Percentiles rank a stretch among this genome's conserved stretches.
These are phyloP conservation scores for Monilinia fructicola DNA, from an alignment of 2,329 filamentous ascomycete species.

Conservation along the genomic window DNA sequence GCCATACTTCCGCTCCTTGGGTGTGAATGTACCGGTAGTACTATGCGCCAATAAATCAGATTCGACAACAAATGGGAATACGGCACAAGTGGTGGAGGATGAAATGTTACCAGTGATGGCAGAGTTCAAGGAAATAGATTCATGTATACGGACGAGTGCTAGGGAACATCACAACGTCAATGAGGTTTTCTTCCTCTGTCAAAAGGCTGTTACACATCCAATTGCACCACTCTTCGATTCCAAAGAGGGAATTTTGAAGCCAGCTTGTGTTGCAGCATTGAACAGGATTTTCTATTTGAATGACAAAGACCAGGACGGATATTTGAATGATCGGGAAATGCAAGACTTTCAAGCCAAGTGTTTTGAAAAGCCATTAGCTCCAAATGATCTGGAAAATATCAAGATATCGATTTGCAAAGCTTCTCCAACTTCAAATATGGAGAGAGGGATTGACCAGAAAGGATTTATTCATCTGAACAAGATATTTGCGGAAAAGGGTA, in stretches of 20 bases:
- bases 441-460: conserved; percentile 73
- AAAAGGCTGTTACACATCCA: conserved; percentile 96
- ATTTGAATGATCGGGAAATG: conserved; percentile 86
- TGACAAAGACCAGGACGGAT: conserved; percentile 94
- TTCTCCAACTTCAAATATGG: conserved; percentile 60
- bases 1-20: conserved; percentile 93
- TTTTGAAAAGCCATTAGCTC: conserved; percentile 81
- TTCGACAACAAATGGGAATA: conserved; percentile 69
- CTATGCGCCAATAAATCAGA: conserved; percentile 98
- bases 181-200: conserved; percentile 95
- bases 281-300: conserved; percentile 92
- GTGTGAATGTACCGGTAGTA: conserved; percentile 97
- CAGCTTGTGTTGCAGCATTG: conserved; percentile 80
- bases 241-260: conserved; percentile 86
- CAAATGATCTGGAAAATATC: conserved; percentile 85
- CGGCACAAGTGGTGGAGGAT: conserved; percentile 85
- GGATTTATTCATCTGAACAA: conserved; percentile 92
- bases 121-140: conserved; percentile 98
- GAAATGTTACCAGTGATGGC: conserved; percentile 98
- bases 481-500: conserved; percentile 93
- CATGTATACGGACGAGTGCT: conserved; percentile 91
- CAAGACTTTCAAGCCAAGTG: conserved; percentile 87
- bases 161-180: conserved; percentile 92
- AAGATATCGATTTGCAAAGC: conserved; percentile 79
- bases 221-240: conserved; percentile 96